Conservation (phyloP, 106 monocot species). For the Dendrobium officinale region DNA sequence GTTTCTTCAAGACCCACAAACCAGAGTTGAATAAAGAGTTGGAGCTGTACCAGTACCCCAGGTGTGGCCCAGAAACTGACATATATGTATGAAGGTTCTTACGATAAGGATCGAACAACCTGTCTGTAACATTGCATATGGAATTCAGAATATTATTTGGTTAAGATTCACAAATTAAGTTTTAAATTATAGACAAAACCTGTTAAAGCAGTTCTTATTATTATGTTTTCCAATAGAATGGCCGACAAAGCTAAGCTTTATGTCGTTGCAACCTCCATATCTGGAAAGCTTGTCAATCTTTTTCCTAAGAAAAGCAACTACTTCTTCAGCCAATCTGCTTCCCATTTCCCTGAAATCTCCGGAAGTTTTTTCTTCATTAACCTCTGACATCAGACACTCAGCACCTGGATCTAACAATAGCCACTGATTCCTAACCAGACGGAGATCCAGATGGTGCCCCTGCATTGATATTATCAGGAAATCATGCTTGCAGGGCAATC, state of each 20-base stretch:
- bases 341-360: conserved; percentile 98
- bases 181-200: conserved; percentile 33
- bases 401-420: conserved; percentile 86
- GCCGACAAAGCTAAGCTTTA: conserved; percentile 94
- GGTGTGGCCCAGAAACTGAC: conserved; percentile 93
- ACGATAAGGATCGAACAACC: conserved; percentile 57
- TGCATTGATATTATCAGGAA: conserved; percentile 14
- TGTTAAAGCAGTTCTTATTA: conserved; percentile 85
- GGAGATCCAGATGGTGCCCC: conserved; percentile 95
- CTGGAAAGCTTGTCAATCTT: conserved; percentile 69
- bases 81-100: conserved; percentile 80
- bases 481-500: background rate
- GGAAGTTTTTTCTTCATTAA: conserved; percentile 94
- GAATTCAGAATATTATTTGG: conserved; percentile 3
- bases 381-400: conserved; percentile 93
- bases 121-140: conserved; percentile 40
- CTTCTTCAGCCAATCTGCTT: conserved; percentile 79
- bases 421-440: conserved; percentile 95
- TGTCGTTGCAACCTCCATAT: conserved; percentile 73
- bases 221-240: conserved; percentile 99
- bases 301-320: conserved; percentile 55
- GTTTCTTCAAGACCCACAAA: conserved; percentile 90
- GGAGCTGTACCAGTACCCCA: conserved; percentile 94
- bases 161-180: conserved; percentile 3
- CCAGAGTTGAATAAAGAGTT: conserved; percentile 97